A percentile compares a stretch with the other conserved stretches of the same genome.
Conservation (phyloP, 2,329 filamentous ascomycete species). For the Pseudogymnoascus sp. region DNA sequence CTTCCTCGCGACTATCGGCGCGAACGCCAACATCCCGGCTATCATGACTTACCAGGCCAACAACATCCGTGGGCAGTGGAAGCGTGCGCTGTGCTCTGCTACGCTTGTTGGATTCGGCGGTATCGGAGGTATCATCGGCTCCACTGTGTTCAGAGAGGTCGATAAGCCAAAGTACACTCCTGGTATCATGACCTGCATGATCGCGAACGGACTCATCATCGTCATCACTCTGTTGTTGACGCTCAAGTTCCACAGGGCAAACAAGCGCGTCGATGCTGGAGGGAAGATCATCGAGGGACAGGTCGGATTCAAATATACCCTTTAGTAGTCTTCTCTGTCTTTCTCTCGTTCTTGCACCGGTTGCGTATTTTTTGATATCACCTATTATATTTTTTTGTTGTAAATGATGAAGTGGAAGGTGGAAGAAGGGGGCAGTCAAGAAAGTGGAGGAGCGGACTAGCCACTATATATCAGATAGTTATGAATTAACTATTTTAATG, state of each 20-base stretch:
- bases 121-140: conserved; percentile 69
- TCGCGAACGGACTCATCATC: conserved; percentile 16
- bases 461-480: background rate
- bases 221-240: conserved; percentile 17
- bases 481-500: background rate
- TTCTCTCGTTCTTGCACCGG: background rate
- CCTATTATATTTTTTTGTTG: background rate
- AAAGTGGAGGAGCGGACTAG: background rate
- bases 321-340: background rate
- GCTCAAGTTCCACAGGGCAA: conserved; percentile 20
- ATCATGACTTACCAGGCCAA: conserved; percentile 76
- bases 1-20: conserved; percentile 37
- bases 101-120: conserved; percentile 69
- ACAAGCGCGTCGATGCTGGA: conserved; percentile 22
- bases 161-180: conserved; percentile 42
- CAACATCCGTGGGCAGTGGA: conserved; percentile 84
- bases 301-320: conserved; percentile 21
- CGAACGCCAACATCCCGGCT: conserved; percentile 66
- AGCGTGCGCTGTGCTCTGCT: conserved; percentile 70
- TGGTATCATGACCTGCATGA: conserved; percentile 12
- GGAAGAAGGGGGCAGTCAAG: background rate
- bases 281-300: conserved; percentile 24
- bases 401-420: background rate
- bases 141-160: conserved; percentile 58
- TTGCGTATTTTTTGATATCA: background rate